Conservation (phyloP, 2,329 filamentous ascomycete species). For the Phyllosticta ampelicida region DNA sequence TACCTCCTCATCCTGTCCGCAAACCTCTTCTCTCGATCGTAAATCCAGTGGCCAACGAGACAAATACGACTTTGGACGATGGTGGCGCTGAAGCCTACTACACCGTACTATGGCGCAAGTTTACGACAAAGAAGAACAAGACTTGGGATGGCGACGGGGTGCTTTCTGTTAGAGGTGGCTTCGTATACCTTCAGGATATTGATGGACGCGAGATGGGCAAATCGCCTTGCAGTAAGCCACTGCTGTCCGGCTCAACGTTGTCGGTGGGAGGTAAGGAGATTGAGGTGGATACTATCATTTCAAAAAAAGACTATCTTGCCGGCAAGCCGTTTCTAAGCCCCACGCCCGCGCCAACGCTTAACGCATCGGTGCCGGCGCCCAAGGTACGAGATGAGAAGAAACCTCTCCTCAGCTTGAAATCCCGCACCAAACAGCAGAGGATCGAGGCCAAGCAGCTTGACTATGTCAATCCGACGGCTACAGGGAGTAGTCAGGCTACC, state of each 20-base stretch:
- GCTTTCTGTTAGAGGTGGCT: constrained; percentile 45
- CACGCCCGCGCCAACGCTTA: constrained; percentile 9
- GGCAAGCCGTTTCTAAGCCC: constrained; percentile 34
- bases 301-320: constrained; percentile 47
- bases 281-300: constrained; percentile 53
- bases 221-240: constrained; percentile 42
- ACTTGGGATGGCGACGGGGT: constrained; percentile 68
- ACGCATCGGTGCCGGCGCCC: constrained; percentile 14
- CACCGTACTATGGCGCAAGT: constrained; percentile 46
- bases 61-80: neutral
- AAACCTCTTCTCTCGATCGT: constrained; percentile 21
- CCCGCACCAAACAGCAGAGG: constrained; percentile 22
- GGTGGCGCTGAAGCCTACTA: constrained; percentile 28
- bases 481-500: constrained; percentile 27
- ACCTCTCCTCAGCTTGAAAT: constrained; percentile 18
- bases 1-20: constrained; percentile 16
- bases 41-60: constrained; percentile 13
- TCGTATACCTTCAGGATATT: constrained; percentile 50
- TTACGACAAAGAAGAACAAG: constrained; percentile 62
- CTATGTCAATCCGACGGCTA: constrained; percentile 26
- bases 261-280: constrained; percentile 57
- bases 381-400: constrained; percentile 16
- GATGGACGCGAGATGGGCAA: constrained; percentile 54
- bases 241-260: constrained; percentile 50
- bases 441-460: constrained; percentile 30